Conservation (phyloP, 495 filamentous ascomycete species). For the Neurospora tetraspora region DNA sequence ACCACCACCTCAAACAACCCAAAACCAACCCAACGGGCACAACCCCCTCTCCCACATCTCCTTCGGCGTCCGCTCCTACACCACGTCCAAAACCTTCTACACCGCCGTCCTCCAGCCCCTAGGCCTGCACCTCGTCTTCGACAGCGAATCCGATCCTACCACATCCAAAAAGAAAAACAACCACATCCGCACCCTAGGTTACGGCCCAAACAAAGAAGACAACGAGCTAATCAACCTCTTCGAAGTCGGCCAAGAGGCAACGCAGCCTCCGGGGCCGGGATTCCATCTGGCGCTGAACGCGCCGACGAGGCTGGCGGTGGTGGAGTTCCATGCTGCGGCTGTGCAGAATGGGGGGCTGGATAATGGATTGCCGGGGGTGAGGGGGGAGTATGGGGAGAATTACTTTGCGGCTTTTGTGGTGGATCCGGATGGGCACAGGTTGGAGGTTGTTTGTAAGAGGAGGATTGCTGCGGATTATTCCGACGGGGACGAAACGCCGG, state of each 20-base stretch:
- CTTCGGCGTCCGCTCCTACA: conserved; percentile 19
- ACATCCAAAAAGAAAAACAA: conserved; percentile 2
- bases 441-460: conserved; percentile 29
- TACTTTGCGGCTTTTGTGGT: conserved; percentile 37
- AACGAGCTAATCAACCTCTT: conserved; percentile 27
- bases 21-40: neutral
- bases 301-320: conserved; percentile 19
- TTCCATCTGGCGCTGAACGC: conserved; percentile 30
- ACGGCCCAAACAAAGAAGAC: conserved; percentile 12
- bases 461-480: neutral
- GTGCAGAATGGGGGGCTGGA: conserved; percentile 23
- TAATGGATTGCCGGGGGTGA: conserved; percentile 29
- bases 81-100: conserved; percentile 24
- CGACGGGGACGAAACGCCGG: neutral
- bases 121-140: conserved; percentile 24
- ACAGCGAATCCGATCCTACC: conserved; percentile 13
- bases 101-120: conserved; percentile 18
- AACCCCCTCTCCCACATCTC: conserved; percentile 27
- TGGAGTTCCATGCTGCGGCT: conserved; percentile 28
- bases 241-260: conserved; percentile 11
- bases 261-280: conserved; percentile 16
- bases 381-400: conserved; percentile 21
- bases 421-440: conserved; percentile 29
- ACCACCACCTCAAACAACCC: neutral
- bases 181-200: conserved; percentile 19